Conservation (phyloP, 2,329 filamentous ascomycete species). For the Simplicillium aogashimaense region DNA sequence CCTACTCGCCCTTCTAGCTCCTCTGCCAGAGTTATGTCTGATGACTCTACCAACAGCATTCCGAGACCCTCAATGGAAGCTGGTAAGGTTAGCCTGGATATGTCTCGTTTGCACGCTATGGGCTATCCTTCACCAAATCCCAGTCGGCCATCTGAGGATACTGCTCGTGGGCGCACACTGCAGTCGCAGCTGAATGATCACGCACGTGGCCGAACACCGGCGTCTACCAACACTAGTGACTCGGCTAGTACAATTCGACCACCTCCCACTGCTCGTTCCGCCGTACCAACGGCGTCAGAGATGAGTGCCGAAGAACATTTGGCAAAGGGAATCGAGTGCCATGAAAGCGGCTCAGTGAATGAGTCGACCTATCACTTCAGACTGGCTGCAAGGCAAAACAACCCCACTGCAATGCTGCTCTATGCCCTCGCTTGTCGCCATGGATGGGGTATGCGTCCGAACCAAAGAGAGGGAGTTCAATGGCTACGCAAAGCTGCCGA, state of each 20-base stretch:
- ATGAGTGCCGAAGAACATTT: constrained; percentile 83
- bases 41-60: constrained; percentile 24
- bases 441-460: constrained; percentile 94
- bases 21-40: constrained; percentile 26
- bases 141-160: constrained; percentile 39
- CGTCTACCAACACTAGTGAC: constrained; percentile 41
- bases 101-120: constrained; percentile 23
- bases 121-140: constrained; percentile 33
- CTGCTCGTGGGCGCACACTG: constrained; percentile 32
- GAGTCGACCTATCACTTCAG: constrained; percentile 96
- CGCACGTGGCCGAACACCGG: constrained; percentile 30
- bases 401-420: constrained; percentile 90
- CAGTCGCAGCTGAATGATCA: constrained; percentile 27
- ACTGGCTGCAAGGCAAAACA: constrained; percentile 73
- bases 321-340: constrained; percentile 78
- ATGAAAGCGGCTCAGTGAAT: constrained; percentile 77
- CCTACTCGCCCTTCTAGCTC: constrained; percentile 52
- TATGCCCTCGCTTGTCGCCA: constrained; percentile 93
- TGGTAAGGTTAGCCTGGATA: constrained; percentile 39
- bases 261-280: constrained; percentile 28
- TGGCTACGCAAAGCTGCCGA: constrained; percentile 92
- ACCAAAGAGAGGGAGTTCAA: constrained; percentile 78
- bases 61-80: constrained; percentile 38
- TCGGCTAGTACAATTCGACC: constrained; percentile 41
- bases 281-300: constrained; percentile 51